These are phyloP conservation scores for Malassezia globosa DNA, from an alignment of 1,284 basidiomycete species.

Conservation along the genomic window DNA sequence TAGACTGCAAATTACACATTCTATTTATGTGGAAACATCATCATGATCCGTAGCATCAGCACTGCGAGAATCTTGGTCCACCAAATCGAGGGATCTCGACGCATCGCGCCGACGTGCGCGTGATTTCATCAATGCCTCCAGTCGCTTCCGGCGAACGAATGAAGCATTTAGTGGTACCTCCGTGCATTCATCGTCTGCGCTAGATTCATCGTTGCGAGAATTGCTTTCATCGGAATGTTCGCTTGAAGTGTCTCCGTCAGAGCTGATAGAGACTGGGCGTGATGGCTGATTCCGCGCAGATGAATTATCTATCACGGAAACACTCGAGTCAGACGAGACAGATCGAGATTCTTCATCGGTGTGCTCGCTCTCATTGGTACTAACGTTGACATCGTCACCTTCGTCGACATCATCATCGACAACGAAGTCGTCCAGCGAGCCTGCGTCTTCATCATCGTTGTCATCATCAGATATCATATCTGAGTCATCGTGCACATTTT, in stretches of 20 bases:
- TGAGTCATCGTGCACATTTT: constrained; percentile 4
- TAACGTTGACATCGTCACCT: background rate
- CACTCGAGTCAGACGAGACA: constrained; percentile 11
- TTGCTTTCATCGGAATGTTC: background rate
- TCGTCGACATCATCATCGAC: constrained; percentile 9
- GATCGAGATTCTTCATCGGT: too few relatives aligned
- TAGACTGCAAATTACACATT: too few relatives aligned
- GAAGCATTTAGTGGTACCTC: background rate
- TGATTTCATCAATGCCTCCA: constrained; percentile 5
- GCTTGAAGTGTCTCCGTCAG: background rate
- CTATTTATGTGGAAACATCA: too few relatives aligned
- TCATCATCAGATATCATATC: constrained; percentile 4
- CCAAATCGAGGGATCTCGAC: too few relatives aligned
- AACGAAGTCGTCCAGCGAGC: constrained; percentile 15
- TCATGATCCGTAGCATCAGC: too few relatives aligned
- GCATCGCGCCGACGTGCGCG: background rate
- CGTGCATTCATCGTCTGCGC: background rate
- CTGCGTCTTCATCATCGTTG: constrained; percentile 18
- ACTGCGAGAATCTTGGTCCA: too few relatives aligned
- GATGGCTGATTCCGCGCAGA: too few relatives aligned
- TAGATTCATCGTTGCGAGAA: too few relatives aligned
- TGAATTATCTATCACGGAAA: constrained; percentile 4
- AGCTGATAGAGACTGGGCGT: background rate
- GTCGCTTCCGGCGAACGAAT: constrained; percentile 1
- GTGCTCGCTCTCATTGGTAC: background rate